phyloP scores from a whole-genome alignment of 306 rosid genomes.

The Oxytropis ochrocephala region DNA sequence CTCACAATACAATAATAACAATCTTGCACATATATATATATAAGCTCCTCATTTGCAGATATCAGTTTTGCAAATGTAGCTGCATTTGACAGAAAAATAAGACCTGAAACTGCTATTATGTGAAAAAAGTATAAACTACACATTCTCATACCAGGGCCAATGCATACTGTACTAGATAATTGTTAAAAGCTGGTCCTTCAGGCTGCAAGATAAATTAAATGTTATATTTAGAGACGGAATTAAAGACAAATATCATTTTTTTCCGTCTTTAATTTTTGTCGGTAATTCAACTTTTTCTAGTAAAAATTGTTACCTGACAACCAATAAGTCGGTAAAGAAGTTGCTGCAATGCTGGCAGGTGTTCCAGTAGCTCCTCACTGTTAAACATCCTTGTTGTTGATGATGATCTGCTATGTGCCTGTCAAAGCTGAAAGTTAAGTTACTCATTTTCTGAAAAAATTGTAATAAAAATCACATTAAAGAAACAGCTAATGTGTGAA shows the following conservation, averaged over 20 bases:
- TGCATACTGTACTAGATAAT: conserved; percentile 87
- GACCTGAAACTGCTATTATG: background rate
- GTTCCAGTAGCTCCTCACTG: conserved; percentile 62
- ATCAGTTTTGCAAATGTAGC: too few relatives aligned
- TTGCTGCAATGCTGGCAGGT: conserved; percentile 84
- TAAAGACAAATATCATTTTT: too few relatives aligned
- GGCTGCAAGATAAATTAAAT: conserved; percentile 65
- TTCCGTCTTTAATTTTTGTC: too few relatives aligned
- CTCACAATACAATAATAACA: background rate
- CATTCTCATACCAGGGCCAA: conserved; percentile 77
- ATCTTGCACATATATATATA: too few relatives aligned
- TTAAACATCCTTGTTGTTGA: conserved; percentile 35
- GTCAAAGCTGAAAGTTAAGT: conserved; percentile 21
- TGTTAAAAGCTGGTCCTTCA: conserved; percentile 67
- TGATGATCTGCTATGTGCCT: conserved; percentile 49
- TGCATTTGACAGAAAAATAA: background rate
- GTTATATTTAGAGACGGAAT: background rate
- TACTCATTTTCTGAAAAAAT: conserved; percentile 15
- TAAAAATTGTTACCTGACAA: conserved; percentile 54
- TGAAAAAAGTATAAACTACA: conserved; percentile 11
- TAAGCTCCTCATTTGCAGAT: too few relatives aligned
- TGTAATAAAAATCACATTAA: background rate
- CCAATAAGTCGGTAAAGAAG: conserved; percentile 71
- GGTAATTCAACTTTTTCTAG: too few relatives aligned
- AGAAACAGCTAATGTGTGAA: background rate